Conservation (phyloP, 345 rosid genomes). For the Populus ilicifolia region DNA sequence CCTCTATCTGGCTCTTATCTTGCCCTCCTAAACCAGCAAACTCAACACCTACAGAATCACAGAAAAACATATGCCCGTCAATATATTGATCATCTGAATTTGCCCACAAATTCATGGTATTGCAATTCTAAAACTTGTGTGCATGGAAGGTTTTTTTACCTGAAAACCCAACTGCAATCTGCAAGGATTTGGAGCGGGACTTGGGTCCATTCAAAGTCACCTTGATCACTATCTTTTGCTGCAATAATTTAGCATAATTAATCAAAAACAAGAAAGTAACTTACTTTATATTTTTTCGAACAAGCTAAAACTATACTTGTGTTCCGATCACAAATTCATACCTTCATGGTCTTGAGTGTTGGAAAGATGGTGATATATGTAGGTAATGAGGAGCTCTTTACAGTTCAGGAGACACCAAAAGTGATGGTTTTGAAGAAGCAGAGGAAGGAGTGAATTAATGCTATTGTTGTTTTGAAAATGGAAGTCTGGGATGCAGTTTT, state of each 20-base stretch:
- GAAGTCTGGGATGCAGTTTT: too few species aligned
- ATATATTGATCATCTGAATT: not conserved
- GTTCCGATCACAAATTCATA: not conserved
- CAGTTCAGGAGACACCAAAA: too few species aligned
- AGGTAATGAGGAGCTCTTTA: too few species aligned
- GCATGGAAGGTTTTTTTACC: conserved; percentile 3
- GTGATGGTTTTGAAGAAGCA: too few species aligned
- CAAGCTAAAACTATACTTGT: too few species aligned
- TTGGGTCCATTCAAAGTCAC: conserved; percentile 7
- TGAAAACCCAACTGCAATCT: conserved; percentile 17
- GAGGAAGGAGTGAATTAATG: too few species aligned
- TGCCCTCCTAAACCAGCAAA: not conserved
- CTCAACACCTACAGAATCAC: not conserved
- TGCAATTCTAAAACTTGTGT: not conserved
- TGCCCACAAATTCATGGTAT: not conserved
- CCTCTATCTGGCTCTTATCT: conserved; percentile 18
- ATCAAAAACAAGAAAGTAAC: not conserved
- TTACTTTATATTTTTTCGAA: not conserved
- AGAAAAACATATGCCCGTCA: not conserved
- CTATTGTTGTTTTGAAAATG: too few species aligned
- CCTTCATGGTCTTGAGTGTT: not conserved
- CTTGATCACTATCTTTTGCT: conserved; percentile 20
- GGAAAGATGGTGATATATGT: not conserved
- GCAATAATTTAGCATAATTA: not conserved
- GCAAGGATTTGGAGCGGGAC: conserved; percentile 22